These are phyloP conservation scores for Colletotrichum spaethianum DNA, from an alignment of 2,329 filamentous ascomycete species.

Conservation along the genomic window DNA sequence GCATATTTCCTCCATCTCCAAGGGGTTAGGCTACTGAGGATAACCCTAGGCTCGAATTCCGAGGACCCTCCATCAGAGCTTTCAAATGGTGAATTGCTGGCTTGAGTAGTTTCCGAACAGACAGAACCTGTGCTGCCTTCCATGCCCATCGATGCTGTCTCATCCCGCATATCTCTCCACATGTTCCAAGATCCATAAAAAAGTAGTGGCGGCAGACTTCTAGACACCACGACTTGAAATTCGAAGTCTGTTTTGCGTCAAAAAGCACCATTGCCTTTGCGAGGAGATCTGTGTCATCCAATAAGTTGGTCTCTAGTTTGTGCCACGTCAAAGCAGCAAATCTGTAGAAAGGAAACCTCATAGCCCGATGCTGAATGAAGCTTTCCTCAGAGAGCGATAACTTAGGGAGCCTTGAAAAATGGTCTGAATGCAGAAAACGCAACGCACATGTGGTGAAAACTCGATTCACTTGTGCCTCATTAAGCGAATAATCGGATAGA, in stretches of 20 bases:
- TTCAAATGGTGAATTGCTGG: background rate
- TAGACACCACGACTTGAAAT: conserved; percentile 19
- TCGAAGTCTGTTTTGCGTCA: background rate
- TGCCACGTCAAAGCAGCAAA: conserved; percentile 19
- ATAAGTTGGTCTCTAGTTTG: background rate
- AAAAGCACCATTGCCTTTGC: conserved; percentile 7
- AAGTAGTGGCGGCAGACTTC: conserved; percentile 14
- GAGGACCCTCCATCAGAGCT: background rate
- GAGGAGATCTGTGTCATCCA: conserved; percentile 1
- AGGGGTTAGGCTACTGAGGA: background rate
- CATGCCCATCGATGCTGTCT: no score
- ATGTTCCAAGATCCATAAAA: background rate
- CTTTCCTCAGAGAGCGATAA: conserved; percentile 4
- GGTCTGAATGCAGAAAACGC: background rate
- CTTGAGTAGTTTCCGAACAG: conserved; percentile 5
- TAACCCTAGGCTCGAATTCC: no score
- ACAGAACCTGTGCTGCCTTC: background rate
- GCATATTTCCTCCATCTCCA: background rate
- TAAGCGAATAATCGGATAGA: background rate
- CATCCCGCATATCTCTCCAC: background rate
- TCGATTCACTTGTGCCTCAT: background rate
- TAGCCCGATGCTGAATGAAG: background rate
- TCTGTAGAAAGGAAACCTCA: conserved; percentile 13
- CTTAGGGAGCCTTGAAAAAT: conserved; percentile 10
- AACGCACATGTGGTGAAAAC: background rate